A percentile compares a stretch with the other conserved stretches of the same genome.
Conservation (phyloP, 306 rosid genomes). For the Carpinus viminea region DNA sequence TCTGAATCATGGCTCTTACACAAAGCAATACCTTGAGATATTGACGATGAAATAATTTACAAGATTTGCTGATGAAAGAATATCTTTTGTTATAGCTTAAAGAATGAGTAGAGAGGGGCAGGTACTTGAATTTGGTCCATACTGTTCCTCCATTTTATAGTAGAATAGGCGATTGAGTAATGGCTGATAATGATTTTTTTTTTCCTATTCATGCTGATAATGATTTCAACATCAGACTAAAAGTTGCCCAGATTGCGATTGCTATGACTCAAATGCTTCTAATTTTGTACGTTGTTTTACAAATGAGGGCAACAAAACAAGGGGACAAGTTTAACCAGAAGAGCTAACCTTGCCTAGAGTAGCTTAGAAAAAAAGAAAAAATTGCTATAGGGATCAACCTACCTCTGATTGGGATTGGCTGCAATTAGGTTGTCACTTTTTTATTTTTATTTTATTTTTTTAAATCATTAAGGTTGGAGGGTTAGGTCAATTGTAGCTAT, state of each 20-base stretch:
- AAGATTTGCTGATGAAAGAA: background rate
- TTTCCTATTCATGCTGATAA: too few species aligned
- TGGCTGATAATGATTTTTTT: background rate
- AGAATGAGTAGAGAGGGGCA: background rate
- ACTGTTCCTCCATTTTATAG: background rate
- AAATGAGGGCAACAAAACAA: background rate
- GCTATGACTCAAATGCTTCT: background rate
- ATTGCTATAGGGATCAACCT: too few species aligned
- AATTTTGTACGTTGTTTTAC: background rate
- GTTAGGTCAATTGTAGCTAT: too few species aligned
- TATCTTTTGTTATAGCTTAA: background rate
- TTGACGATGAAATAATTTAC: background rate
- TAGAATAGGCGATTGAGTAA: background rate
- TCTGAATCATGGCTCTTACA: background rate
- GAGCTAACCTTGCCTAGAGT: background rate
- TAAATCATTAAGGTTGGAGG: too few species aligned
- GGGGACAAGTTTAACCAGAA: background rate
- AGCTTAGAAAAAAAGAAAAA: too few species aligned
- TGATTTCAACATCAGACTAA: background rate
- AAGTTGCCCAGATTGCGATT: background rate
- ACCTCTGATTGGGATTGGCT: too few species aligned
- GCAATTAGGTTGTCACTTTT: too few species aligned
- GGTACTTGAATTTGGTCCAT: background rate
- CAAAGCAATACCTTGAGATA: background rate
- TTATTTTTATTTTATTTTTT: too few species aligned